Percentiles rank a stretch among this genome's conserved stretches.
Evolutionary conservation across 2,329 filamentous ascomycete genomes (phyloP).

Genomic region (Drechslera avenae): DNA sequence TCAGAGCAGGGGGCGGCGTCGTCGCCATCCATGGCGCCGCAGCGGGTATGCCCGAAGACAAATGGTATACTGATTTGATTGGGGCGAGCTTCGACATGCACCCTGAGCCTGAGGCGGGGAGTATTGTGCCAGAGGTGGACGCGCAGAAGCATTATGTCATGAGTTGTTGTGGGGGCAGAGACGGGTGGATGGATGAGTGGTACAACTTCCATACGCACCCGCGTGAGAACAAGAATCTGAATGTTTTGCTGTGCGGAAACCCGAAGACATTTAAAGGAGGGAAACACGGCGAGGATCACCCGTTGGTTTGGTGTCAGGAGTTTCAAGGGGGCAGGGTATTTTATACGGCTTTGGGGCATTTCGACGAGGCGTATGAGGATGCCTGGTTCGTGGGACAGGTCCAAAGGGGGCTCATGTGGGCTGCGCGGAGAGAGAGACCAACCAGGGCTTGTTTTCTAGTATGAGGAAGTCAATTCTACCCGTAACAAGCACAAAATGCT

Average conservation of each 20-base stretch:
- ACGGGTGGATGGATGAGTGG: conserved; percentile 36
- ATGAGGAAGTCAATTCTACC: not conserved
- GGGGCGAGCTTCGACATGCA: conserved; percentile 38
- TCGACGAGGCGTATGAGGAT: conserved; percentile 33
- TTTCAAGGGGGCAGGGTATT: conserved; percentile 33
- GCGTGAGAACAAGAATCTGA: conserved; percentile 24
- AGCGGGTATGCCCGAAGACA: conserved; percentile 27
- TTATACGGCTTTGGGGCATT: conserved; percentile 36
- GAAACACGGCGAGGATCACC: conserved; percentile 34
- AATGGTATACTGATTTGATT: conserved; percentile 30
- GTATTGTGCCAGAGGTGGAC: conserved; percentile 17
- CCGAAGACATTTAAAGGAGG: conserved; percentile 26
- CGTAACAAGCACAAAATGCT: not conserved
- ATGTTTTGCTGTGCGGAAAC: conserved; percentile 29
- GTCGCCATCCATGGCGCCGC: conserved; percentile 36
- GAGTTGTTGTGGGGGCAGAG: conserved; percentile 1
- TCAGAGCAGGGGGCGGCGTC: conserved; percentile 29
- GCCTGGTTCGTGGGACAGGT: conserved; percentile 30
- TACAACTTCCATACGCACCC: conserved; percentile 38
- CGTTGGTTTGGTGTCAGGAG: conserved; percentile 38
- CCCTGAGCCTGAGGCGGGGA: conserved; percentile 27
- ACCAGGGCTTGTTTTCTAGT: not conserved
- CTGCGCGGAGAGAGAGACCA: conserved; percentile 5
- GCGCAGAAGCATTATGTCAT: conserved; percentile 13
- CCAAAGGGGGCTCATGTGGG: conserved; percentile 30